Base-by-base conservation (phyloP, 108 stramenopile species). In the Nitzschia sp. region DNA sequence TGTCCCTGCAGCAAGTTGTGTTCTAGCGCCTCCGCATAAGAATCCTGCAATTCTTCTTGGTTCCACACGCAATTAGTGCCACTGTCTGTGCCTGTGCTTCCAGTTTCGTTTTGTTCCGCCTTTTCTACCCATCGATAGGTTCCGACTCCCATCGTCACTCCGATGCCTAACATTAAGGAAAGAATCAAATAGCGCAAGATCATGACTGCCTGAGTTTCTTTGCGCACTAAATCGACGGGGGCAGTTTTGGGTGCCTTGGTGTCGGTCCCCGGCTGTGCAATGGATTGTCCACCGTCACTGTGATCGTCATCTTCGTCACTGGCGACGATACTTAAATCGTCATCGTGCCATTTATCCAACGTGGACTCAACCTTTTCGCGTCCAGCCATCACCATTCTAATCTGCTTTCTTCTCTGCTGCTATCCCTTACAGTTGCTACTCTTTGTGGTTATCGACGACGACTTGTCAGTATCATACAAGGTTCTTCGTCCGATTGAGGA, bases 241-340 rank as follows among this genome's bases (percentile, higher is more conserved):
- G 64, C 47, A 17, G 47, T 65, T 34, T 65, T 65, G 28, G 64
- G 19, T n/a, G 48, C 9, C 2, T 32, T 53, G n/a, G n/a, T n/a
- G n/a, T n/a, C n/a, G 8, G 42, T 1, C 21, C 6, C 48, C 19
- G 62, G 17, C n/a, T 18, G 15, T 8, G 19, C 42, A 23, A 42
- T 17, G 2, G 61, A 62, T 8, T 62, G 61, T 1, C 64, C 64
- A 5, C 27, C 18, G 13, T 63, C 62, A n/a, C n/a, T n/a, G n/a
- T n/a, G n/a, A n/a, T n/a, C n/a, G 26, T 63, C 62, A 18, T 63
- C 62, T 33, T 59, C 57, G 31, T 59, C 57, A 65, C 64, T 65
- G 27, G 64, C 64, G n/a, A 51, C 64, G n/a, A 65, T 48, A 65
- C 64, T 65, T 29, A 65, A 32, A 29, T 65, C 64, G 19, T 65